These are phyloP conservation scores for Fusarium chaquense DNA, from an alignment of 2,329 filamentous ascomycete genomes.

Conservation along the genomic window DNA sequence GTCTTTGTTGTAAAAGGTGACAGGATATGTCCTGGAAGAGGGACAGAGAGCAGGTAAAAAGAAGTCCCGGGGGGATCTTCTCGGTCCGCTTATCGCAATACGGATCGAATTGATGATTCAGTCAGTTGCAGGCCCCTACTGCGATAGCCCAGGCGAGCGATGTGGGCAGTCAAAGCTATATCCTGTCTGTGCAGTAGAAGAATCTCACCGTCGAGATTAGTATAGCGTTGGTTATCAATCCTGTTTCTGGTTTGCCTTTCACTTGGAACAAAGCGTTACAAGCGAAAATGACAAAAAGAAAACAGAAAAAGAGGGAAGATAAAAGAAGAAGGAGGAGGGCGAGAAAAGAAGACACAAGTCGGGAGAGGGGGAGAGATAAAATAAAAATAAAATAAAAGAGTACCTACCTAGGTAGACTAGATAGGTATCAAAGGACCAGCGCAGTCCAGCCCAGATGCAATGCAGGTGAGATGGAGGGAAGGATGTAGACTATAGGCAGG, in stretches of 20 bases:
- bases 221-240: slow-evolving; percentile 22
- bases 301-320: slow-evolving; percentile 1
- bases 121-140: slow-evolving; percentile 18
- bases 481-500: slow-evolving; percentile 14
- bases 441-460: slow-evolving; percentile 18
- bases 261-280: slow-evolving; percentile 32
- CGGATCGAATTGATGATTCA: slow-evolving; percentile 18
- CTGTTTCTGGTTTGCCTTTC: slow-evolving; percentile 31
- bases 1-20: slow-evolving; percentile 37
- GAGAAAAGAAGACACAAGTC: background rate
- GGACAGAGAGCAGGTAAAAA: slow-evolving; percentile 33
- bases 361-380: slow-evolving; percentile 10
- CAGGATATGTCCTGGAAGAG: slow-evolving; percentile 28
- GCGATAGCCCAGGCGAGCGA: slow-evolving; percentile 23
- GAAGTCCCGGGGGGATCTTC: slow-evolving; percentile 22
- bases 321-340: slow-evolving; percentile 11
- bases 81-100: slow-evolving; percentile 37
- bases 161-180: slow-evolving; percentile 21
- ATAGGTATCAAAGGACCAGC: background rate
- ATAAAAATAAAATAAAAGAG: slow-evolving; percentile 10
- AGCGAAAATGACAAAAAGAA: slow-evolving; percentile 37
- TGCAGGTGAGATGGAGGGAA: slow-evolving; percentile 36
- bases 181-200: slow-evolving; percentile 18
- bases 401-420: too few relatives aligned
- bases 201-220: slow-evolving; percentile 26